Conservation (phyloP, 2,329 filamentous ascomycete species). For the Teratosphaeria destructans region DNA sequence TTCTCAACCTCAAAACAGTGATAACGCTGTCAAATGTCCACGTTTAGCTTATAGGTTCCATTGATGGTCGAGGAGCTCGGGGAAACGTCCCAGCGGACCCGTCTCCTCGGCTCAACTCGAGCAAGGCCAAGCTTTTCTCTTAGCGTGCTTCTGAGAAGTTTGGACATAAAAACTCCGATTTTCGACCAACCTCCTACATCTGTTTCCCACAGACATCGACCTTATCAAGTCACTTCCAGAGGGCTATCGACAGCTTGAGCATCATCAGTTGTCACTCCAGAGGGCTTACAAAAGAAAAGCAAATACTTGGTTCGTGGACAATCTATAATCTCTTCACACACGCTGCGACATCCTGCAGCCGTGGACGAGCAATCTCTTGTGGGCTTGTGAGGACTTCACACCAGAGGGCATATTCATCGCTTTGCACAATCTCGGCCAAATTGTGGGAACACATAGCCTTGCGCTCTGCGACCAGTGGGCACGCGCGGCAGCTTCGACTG, state of each 20-base stretch:
- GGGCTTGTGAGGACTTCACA: constrained; percentile 9
- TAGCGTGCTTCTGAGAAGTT: background rate
- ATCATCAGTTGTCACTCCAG: constrained; percentile 1
- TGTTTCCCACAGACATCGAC: background rate
- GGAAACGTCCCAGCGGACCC: background rate
- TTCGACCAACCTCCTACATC: background rate
- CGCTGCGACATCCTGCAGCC: constrained; percentile 1
- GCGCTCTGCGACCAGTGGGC: constrained; percentile 35
- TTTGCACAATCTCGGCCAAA: constrained; percentile 31
- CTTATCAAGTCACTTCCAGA: background rate
- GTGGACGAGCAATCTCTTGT: constrained; percentile 7
- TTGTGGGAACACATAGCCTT: constrained; percentile 45
- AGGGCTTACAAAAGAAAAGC: background rate
- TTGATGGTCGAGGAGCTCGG: background rate
- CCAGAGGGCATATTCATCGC: constrained; percentile 17
- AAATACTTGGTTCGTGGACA: constrained; percentile 8
- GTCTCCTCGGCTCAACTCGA: background rate
- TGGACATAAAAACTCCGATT: background rate
- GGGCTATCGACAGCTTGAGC: background rate
- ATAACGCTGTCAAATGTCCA: background rate
- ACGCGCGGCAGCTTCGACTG: constrained; percentile 11
- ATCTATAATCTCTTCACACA: constrained; percentile 4
- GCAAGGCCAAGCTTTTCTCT: background rate
- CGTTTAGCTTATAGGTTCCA: background rate
- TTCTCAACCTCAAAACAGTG: background rate